Evolutionary conservation across 495 filamentous ascomycete genomes (phyloP).

Genomic region (Aspergillus cavernicola): DNA sequence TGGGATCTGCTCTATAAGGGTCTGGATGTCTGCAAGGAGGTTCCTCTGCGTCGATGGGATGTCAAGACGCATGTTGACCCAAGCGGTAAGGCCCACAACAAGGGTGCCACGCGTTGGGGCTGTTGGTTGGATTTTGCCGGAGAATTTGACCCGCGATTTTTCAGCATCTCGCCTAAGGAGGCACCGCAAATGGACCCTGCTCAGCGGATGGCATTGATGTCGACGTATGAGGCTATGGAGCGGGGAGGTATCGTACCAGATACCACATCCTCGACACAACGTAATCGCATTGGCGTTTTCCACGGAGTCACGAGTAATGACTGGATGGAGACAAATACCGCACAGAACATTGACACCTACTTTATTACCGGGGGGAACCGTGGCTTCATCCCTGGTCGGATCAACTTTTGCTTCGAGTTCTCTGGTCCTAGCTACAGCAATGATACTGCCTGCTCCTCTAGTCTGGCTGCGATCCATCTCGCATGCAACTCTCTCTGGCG

Average conservation of each 20-base stretch:
- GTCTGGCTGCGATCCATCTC: slow-evolving; percentile 74
- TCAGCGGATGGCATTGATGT: not conserved
- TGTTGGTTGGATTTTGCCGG: slow-evolving; percentile 84
- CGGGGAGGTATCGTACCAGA: not conserved
- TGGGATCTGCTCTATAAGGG: slow-evolving; percentile 72
- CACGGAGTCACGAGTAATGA: not conserved
- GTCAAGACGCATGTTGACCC: slow-evolving; percentile 73
- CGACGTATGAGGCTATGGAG: not conserved
- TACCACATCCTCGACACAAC: not conserved
- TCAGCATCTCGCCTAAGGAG: slow-evolving; percentile 60
- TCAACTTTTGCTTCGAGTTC: slow-evolving; percentile 85
- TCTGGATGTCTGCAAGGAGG: slow-evolving; percentile 48
- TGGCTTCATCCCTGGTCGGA: slow-evolving; percentile 80
- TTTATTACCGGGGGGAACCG: slow-evolving; percentile 88
- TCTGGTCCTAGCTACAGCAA: slow-evolving; percentile 77
- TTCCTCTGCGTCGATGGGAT: slow-evolving; percentile 71
- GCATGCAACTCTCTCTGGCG: slow-evolving; percentile 76
- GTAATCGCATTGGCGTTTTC: not conserved
- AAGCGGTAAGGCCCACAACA: slow-evolving; percentile 74
- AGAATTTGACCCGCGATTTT: slow-evolving; percentile 81
- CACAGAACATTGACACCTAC: slow-evolving; percentile 78
- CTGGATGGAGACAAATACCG: not conserved
- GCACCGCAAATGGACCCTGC: not conserved
- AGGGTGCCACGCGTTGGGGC: slow-evolving; percentile 73
- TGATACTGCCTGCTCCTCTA: slow-evolving; percentile 87